Base-by-base conservation (phyloP, 306 rosid species). In the Glycine tomentella region DNA sequence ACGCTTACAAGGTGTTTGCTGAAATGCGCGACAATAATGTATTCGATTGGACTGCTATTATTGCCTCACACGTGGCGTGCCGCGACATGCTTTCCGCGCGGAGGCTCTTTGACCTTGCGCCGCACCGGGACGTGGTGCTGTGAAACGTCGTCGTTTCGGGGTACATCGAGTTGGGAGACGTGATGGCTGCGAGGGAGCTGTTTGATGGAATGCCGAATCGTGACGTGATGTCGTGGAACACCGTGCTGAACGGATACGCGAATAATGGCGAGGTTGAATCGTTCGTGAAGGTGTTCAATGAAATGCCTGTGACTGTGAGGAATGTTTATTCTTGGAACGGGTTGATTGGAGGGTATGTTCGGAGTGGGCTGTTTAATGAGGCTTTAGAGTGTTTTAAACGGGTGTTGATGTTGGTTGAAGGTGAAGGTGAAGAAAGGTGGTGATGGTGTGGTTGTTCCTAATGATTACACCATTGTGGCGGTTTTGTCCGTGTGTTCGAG, bases 281-380 rank as follows among this genome's bases (percentile, higher is more conserved):
- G 8, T 89, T 90, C 44, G 89, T 87, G 88, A 74, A 76, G 77
- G 40, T 90, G 88, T 94, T 93, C 61, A 77, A 80, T 9, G 93
- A 91, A 69, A 94, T 92, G 89, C 91, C 90, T 36, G 87, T 77
- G 66, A 92, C 90, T 36, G 87, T 77, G 66, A 92, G 88, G 83
- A 94, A 94, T 79, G 77, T 90, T 62, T 92, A 89, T 83, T 90
- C 98, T 52, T 94, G 98, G 97, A 94, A 94, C 48, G 95, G 87
- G 5, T 76, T 90, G 48, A 81, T 91, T 51, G 93, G 97, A 11
- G 95, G 95, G 46, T 89, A 90, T 68, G 84, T 83, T 9, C 89
- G 72, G 42, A 89, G 82, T 16, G 90, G 87, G 45, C 48, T 45
- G 14, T 88, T 82, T 51, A 80, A 79, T 15, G 83, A 86, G 17